Percentiles rank a stretch among this genome's conserved stretches.
Conservation (phyloP, 805 yeast species). For the Candida taoyuanica region DNA sequence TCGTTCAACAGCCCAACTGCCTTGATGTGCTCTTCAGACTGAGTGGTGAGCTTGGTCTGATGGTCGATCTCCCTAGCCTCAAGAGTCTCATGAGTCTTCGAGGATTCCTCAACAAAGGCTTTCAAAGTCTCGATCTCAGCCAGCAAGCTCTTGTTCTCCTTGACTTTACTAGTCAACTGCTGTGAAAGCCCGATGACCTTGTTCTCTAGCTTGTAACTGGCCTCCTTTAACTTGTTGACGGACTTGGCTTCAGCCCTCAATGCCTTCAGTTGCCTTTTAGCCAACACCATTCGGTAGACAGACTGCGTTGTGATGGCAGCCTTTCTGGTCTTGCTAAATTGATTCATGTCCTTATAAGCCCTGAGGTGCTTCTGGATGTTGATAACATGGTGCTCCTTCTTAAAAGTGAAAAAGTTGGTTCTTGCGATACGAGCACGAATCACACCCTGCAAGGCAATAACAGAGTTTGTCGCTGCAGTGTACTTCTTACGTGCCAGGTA, state of each 20-base stretch:
- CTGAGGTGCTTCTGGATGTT: constrained; percentile 71
- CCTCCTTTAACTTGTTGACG: constrained; percentile 84
- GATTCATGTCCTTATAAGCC: constrained; percentile 56
- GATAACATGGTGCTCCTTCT: constrained; percentile 60
- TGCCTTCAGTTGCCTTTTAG: constrained; percentile 55
- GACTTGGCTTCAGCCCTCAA: constrained; percentile 88
- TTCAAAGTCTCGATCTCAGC: constrained; percentile 52
- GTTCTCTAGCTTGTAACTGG: constrained; percentile 88
- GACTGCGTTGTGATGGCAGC: constrained; percentile 74
- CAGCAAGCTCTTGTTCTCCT: constrained; percentile 72
- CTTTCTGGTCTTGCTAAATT: constrained; percentile 40
- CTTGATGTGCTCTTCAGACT: constrained; percentile 43
- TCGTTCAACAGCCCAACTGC: constrained; percentile 47
- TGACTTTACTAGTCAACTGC: constrained; percentile 69
- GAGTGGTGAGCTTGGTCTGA: constrained; percentile 39
- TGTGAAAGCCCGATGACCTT: constrained; percentile 96
- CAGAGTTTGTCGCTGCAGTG: constrained; percentile 26
- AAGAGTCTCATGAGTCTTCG: constrained; percentile 47
- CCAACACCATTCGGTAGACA: constrained; percentile 69
- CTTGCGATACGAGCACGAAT: constrained; percentile 52
- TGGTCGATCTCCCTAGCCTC: constrained; percentile 53
- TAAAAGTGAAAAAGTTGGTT: constrained; percentile 42
- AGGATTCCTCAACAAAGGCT: constrained; percentile 48
- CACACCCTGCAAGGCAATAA: constrained; percentile 44
- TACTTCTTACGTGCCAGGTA: constrained; percentile 40